These are phyloP conservation scores for Chlorella variabilis DNA, from an alignment of 163 green algal genomes.

Conservation along the genomic window DNA sequence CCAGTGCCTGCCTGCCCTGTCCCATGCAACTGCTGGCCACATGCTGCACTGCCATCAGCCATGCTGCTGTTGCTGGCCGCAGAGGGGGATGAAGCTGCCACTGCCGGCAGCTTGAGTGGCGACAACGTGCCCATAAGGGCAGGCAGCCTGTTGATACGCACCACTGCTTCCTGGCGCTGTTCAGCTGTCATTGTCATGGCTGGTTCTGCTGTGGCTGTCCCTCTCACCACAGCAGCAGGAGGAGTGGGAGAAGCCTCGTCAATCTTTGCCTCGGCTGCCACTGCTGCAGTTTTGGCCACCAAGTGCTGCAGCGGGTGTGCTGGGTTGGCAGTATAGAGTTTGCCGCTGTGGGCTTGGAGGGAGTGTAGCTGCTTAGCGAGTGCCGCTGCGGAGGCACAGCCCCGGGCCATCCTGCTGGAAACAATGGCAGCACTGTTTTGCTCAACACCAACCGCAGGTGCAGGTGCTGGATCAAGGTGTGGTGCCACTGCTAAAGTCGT, in stretches of 20 bases:
- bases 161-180: slow-evolving; percentile 8
- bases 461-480: neutral
- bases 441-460: neutral
- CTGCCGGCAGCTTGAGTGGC: neutral
- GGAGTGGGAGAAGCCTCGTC: neutral
- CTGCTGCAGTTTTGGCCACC: neutral
- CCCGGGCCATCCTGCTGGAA: neutral
- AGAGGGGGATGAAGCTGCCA: neutral
- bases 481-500: neutral
- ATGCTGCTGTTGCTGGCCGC: neutral
- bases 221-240: neutral
- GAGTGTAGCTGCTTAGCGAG: slow-evolving; percentile 9
- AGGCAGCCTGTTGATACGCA: slow-evolving; percentile 27
- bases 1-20: too few relatives aligned
- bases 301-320: neutral
- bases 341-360: neutral
- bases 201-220: neutral
- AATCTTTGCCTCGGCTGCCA: neutral
- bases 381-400: neutral
- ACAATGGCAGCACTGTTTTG: too few relatives aligned
- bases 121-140: neutral
- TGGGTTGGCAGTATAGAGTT: slow-evolving; percentile 7
- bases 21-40: neutral
- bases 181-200: neutral
- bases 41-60: neutral